Percentiles rank a stretch among this genome's conserved stretches.
These are phyloP conservation scores for Globisporangium lucens DNA, from an alignment of 352 stramenopile species.

Conservation along the genomic window DNA sequence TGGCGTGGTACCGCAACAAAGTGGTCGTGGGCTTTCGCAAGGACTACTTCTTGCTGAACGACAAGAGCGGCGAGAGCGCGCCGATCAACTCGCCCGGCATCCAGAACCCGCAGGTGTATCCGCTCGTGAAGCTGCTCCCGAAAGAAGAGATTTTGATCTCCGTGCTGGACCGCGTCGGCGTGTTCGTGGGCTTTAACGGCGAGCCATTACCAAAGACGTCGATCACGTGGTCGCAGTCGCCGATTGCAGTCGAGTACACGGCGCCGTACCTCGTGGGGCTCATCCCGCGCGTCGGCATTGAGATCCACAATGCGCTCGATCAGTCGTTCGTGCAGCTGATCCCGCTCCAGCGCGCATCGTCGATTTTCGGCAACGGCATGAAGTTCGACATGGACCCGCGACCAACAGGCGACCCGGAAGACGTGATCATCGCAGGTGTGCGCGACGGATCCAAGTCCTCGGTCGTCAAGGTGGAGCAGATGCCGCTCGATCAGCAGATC, in stretches of 20 bases:
- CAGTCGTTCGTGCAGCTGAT: slow-evolving; percentile 76
- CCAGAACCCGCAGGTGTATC: slow-evolving; percentile 61
- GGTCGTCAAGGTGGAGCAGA: slow-evolving; percentile 84
- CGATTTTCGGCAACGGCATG: slow-evolving; percentile 89
- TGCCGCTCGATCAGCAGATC: slow-evolving; percentile 83
- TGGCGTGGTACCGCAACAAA: slow-evolving; percentile 89
- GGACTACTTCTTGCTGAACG: slow-evolving; percentile 79
- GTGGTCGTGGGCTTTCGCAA: slow-evolving; percentile 75
- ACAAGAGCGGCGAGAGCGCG: slow-evolving; percentile 72
- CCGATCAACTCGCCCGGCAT: slow-evolving; percentile 71
- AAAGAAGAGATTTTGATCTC: slow-evolving; percentile 85
- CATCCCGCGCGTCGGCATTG: slow-evolving; percentile 70
- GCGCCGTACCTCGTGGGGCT: slow-evolving; percentile 75
- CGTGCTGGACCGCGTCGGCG: slow-evolving; percentile 78
- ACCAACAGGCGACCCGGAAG: slow-evolving; percentile 64
- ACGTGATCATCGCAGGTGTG: slow-evolving; percentile 75
- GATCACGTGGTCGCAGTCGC: slow-evolving; percentile 78
- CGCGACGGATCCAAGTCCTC: slow-evolving; percentile 68
- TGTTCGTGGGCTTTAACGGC: slow-evolving; percentile 78
- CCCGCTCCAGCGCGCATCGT: slow-evolving; percentile 51
- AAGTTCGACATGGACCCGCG: slow-evolving; percentile 89
- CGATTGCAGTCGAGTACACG: slow-evolving; percentile 72
- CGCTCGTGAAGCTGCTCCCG: slow-evolving; percentile 74
- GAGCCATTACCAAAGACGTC: slow-evolving; percentile 81
- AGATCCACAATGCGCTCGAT: slow-evolving; percentile 77